Base-by-base conservation (phyloP, 768 basidiomycete species). In the Russula sp. region DNA sequence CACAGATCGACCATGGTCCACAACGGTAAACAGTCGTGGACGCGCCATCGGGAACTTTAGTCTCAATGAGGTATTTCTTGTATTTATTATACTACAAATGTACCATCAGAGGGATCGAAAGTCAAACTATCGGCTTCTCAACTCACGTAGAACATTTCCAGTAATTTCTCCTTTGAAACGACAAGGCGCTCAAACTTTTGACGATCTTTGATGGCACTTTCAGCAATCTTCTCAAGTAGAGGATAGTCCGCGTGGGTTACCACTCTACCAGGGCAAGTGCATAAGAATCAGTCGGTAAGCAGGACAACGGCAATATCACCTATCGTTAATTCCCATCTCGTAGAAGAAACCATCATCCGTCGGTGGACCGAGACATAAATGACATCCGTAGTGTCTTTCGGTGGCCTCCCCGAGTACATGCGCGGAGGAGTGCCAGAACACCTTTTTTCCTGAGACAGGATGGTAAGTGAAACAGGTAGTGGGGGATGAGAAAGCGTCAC, bases 351-450 rank as follows among this genome's bases (percentile, higher is more conserved):
- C 97, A 8, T 98, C 94, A 32, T 96, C 93, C 2, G 94, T 94
- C 26, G 97, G 97, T 18, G 97, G 97, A 3, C 97, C 97, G 66
- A 97, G 86, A 72, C 95, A 97, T 16, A 99, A 81, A 79, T 97
- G 94, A 74, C 94, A 97, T 46, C 95, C 96, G 74, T 98, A 96
- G 74, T 97, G 94, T 59, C 90, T 84, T 76, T 99, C 97, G 48
- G 94, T 86, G 60, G 96, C 90, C 77, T 99, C 97, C 51, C 97
- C 97, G 20, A 99, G 83, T 62, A 98, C 94, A 76, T 98, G 97
- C 0, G 97, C 97, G 28, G 95, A 98, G 20, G 97, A 98, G 75
- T 98, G 97, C 97, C 97, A 99, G 80, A 98, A 99, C 9, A 99
- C 97, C 71, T 88, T 89, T 76, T 98, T 94, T 64, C 96, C 94